Evolutionary conservation across 148 eudicot genomes (phyloP).

Genomic region (Linanthus parryae): DNA sequence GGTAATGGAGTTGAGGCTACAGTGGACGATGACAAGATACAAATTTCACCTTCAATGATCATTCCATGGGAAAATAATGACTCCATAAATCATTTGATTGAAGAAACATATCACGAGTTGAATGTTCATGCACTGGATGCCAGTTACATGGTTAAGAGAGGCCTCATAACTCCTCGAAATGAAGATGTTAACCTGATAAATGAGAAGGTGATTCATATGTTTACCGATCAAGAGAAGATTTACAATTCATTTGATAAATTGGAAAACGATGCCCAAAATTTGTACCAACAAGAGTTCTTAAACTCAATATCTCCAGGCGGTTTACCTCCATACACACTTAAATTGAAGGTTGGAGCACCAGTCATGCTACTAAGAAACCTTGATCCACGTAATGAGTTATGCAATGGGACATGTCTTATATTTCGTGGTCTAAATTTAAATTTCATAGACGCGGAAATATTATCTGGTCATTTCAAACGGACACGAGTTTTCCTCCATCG

Average conservation of each 20-base stretch:
- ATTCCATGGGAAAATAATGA: background rate
- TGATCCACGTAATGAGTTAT: too few relatives aligned
- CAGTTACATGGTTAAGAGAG: too few relatives aligned
- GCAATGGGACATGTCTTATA: too few relatives aligned
- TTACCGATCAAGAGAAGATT: too few relatives aligned
- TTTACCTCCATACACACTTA: background rate
- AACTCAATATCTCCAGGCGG: background rate
- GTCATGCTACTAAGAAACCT: background rate
- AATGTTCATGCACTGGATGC: too few relatives aligned
- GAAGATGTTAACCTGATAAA: too few relatives aligned
- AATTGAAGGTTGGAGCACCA: background rate
- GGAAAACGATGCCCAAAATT: too few relatives aligned
- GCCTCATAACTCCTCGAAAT: too few relatives aligned
- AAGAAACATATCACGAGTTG: background rate
- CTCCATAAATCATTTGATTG: background rate
- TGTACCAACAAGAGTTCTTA: too few relatives aligned
- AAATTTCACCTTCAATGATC: too few relatives aligned
- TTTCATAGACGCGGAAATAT: background rate
- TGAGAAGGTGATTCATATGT: too few relatives aligned
- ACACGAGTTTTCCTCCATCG: background rate
- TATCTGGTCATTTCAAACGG: background rate
- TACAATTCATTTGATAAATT: too few relatives aligned
- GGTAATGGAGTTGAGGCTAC: background rate
- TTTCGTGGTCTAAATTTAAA: background rate
- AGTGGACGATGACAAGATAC: background rate